Conservation (phyloP, 805 yeast species). For the Yamadazyma paraphyllophila region DNA sequence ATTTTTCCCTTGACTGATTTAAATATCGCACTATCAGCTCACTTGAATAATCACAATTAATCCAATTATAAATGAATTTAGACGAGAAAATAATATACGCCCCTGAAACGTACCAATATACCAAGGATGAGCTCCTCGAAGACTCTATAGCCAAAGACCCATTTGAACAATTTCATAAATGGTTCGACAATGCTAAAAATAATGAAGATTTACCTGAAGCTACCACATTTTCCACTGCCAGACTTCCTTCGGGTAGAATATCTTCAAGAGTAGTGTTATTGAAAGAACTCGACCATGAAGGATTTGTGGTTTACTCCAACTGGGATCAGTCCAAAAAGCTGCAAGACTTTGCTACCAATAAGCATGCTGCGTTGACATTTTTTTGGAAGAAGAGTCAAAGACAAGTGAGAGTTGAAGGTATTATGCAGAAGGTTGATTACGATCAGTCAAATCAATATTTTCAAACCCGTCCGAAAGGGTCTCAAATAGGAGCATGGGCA, state of each 20-base stretch:
- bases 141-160: constrained; percentile 58
- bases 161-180: constrained; percentile 69
- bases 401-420: constrained; percentile 91
- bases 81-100: constrained; percentile 52
- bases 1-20: constrained; percentile 10
- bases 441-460: constrained; percentile 78
- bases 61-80: constrained; percentile 9
- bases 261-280: constrained; percentile 81
- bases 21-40: neutral
- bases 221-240: constrained; percentile 83
- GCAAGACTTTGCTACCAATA: constrained; percentile 65
- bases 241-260: constrained; percentile 86
- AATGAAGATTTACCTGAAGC: constrained; percentile 75
- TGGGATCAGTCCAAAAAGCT: constrained; percentile 88
- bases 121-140: constrained; percentile 58
- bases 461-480: constrained; percentile 86
- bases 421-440: constrained; percentile 65
- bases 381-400: constrained; percentile 92
- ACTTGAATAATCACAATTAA: neutral
- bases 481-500: constrained; percentile 96
- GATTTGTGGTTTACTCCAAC: constrained; percentile 86
- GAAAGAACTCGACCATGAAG: constrained; percentile 83
- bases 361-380: constrained; percentile 78
- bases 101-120: constrained; percentile 86
- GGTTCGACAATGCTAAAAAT: constrained; percentile 79